Base-by-base conservation (phyloP, 768 basidiomycete genomes). In the Leccinum truebloodii region DNA sequence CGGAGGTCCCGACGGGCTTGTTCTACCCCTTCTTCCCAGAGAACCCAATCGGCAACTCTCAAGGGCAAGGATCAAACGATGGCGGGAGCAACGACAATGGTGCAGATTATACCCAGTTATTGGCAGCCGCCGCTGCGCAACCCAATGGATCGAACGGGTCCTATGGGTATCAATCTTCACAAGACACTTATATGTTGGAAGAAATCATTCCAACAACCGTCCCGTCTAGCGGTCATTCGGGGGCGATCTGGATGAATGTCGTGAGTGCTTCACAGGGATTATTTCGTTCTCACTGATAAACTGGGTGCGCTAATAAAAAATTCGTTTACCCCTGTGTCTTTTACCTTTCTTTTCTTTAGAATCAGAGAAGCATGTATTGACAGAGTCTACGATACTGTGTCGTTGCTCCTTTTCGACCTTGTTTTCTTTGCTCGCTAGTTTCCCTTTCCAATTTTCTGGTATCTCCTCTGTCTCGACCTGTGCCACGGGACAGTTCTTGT, bases 1-100 rank as follows among this genome's bases (percentile, higher is more conserved):
- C 84, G 2, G 89, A 92, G 20, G 79, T 92, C 49, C 89, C 90
- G 2, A 76, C 82, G 6, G 81, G 80, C 32, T 72, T 91, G 49
- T 92, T 93, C 75, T 93, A 89, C 67, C 90, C 90, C 0, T 90
- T 90, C 77, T 90, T 81, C 67, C 86, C 89, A 0, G 89, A 90
- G 64, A 75, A 78, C 66, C 57, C 72, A 59, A 69, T 74, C 24
- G 46, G 18, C 20, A 67, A 58, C 20, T 41, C 68, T 18, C 72
- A 68, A 16, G 24, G 52, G 10, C 54, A 63, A 41, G 65, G 67
- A 30, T 18, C 63, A 26, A 67, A 54, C 54, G 74, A 69, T 7
- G 60, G 58, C 12, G 57, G 55, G 13, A 58, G 20, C 39, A 67
- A 57, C 14, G 72, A 69, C n/a, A 64, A 50, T 26, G 61, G 59